phyloP scores from a whole-genome alignment of 371 early-diverging fungal genomes.

The Haplosporangium sp. region DNA sequence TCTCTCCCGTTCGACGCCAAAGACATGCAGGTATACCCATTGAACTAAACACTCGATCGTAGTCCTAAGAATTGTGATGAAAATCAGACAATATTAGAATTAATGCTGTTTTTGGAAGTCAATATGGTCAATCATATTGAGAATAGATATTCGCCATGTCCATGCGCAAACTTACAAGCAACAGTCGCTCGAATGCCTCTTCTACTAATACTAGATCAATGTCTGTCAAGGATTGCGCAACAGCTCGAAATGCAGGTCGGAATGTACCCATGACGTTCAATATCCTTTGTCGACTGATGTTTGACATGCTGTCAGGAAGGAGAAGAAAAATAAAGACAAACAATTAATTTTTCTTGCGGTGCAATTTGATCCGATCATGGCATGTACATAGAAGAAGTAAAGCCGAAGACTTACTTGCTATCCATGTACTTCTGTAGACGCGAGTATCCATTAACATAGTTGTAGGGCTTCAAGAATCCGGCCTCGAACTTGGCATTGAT shows the following conservation, averaged over 20 bases:
- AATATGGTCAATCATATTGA: no score
- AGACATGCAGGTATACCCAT: conserved; percentile 96
- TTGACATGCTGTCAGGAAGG: conserved; percentile 68
- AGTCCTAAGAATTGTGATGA: conserved; percentile 67
- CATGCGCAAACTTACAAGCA: conserved; percentile 63
- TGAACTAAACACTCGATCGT: conserved; percentile 92
- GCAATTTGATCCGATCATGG: no score
- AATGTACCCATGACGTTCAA: conserved; percentile 87
- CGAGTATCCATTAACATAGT: conserved; percentile 92
- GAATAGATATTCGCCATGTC: no score
- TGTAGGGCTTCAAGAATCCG: conserved; percentile 92
- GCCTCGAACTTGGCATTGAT: conserved; percentile 94
- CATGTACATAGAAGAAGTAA: no score
- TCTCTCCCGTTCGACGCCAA: conserved; percentile 96
- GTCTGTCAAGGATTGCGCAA: conserved; percentile 90
- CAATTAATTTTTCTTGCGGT: no score
- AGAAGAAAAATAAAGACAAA: not conserved
- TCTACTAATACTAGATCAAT: conserved; percentile 92
- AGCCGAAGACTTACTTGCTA: conserved; percentile 64
- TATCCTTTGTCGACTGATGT: conserved; percentile 78
- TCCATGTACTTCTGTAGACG: conserved; percentile 92
- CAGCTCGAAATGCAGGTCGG: conserved; percentile 84
- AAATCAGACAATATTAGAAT: no score
- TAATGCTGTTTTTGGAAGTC: no score
- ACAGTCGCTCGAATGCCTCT: conserved; percentile 90